Base-by-base conservation (phyloP, 352 stramenopile genomes). In the Globisporangium viniferum region DNA sequence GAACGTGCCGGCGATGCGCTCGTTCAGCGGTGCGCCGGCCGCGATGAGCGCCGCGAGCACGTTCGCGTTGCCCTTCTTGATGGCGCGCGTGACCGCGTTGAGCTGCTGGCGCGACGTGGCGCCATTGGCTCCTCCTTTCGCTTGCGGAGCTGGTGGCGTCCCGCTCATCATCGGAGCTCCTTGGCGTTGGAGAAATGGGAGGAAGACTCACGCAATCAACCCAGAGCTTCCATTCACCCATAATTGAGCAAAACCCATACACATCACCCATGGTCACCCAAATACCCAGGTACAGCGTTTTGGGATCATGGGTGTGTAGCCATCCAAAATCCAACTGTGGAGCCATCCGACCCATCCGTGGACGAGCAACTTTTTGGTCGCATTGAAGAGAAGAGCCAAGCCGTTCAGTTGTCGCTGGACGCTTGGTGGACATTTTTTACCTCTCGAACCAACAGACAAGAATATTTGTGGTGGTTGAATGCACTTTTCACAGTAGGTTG, bases 1-100 rank as follows among this genome's bases (percentile, higher is more conserved):
- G 41, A 35, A 24, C 33, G 86, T 91, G 68, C 97, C 49, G 7
- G 51, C 22, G n/a, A 49, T 59, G n/a, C 46, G 39, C 20, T 55
- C 62, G 20, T 68, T 68, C 15, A 68, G 54, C 27, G 63, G 29
- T 6, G 56, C 54, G 27, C 49, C 41, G 33, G 58, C 68, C 14
- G 72, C 71, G 22, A 76, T 67, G 36, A 68, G 22, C 5, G 27
- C 36, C 8, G 49, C 51, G 62, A 68, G 31, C 15, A 18, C 51
- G 14, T 53, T 31, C 10, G 27, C 41, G 18, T 65, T 58, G 24
- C 46, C 29, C 5, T 7, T 33, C 44, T 65, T 65, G 15, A 65
- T 20, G n/a, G 59, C 59, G 18, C 46, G 44, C 41, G 56, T 5
- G 2, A 65, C 18, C 15, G 59, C 59, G 59, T 46, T 57, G 44